Evolutionary conservation across 371 early-diverging fungal species (phyloP).

Genomic region (Choanephora cucurbitarum): DNA sequence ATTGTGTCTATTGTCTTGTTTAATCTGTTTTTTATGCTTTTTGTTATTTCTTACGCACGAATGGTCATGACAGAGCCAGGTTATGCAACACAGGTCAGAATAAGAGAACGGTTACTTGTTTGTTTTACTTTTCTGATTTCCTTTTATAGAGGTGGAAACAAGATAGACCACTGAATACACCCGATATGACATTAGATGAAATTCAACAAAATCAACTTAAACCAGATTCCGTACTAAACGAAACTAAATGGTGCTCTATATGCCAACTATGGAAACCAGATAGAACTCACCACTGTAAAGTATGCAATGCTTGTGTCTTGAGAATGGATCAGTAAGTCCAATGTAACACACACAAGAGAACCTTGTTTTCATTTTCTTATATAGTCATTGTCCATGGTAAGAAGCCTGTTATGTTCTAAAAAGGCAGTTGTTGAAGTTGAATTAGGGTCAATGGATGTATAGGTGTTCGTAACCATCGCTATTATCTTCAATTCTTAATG

Average conservation of each 20-base stretch:
- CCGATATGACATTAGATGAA: background rate
- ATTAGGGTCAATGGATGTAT: conserved; percentile 59
- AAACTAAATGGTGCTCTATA: conserved; percentile 50
- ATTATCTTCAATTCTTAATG: conserved; percentile 52
- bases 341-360: background rate
- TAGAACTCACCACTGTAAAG: conserved; percentile 62
- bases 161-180: background rate
- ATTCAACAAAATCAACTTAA: too few species aligned
- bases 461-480: conserved; percentile 54
- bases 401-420: background rate
- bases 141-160: background rate
- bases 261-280: conserved; percentile 61
- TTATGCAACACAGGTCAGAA: conserved; percentile 10
- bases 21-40: conserved; percentile 16
- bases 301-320: conserved; percentile 61
- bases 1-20: conserved; percentile 16
- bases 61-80: conserved; percentile 21
- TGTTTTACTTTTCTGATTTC: too few species aligned
- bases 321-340: conserved; percentile 65
- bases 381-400: conserved; percentile 64
- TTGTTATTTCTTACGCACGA: conserved; percentile 24
- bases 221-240: conserved; percentile 29
- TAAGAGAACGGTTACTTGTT: too few species aligned
- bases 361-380: background rate
- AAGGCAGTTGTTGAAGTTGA: too few species aligned